Evolutionary conservation across 2,329 filamentous ascomycete genomes (phyloP).

Genomic region (Trichoderma cornu-damae): DNA sequence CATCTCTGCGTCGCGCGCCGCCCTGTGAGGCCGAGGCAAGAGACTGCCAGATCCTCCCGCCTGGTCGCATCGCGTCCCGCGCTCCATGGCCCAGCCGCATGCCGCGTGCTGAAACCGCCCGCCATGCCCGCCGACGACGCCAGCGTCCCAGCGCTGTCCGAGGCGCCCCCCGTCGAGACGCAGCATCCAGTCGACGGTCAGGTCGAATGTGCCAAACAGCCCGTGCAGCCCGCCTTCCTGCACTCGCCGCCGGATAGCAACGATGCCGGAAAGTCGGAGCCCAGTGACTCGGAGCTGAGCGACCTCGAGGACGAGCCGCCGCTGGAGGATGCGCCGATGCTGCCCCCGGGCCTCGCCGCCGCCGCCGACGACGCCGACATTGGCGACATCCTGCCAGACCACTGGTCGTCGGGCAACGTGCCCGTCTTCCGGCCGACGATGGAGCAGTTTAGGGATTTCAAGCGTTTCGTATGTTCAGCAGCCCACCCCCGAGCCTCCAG

Average conservation of each 20-base stretch:
- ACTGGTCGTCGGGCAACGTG: conserved; percentile 88
- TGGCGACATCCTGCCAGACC: conserved; percentile 74
- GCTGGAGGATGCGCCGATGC: conserved; percentile 31
- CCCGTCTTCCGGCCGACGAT: conserved; percentile 95
- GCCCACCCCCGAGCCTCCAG: background rate
- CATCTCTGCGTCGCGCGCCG: conserved; percentile 15
- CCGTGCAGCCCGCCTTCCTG: conserved; percentile 42
- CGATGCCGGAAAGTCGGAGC: conserved; percentile 53
- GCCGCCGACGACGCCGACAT: conserved; percentile 54
- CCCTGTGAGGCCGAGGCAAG: background rate
- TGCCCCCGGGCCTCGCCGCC: conserved; percentile 21
- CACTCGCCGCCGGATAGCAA: conserved; percentile 62
- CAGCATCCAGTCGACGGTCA: conserved; percentile 28
- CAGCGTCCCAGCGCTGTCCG: conserved; percentile 41
- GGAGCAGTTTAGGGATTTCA: conserved; percentile 91
- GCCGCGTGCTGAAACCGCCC: conserved; percentile 34
- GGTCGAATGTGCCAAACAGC: conserved; percentile 34
- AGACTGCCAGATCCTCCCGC: background rate
- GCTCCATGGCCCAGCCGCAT: conserved; percentile 34
- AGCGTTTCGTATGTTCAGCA: conserved; percentile 68
- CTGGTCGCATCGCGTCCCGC: conserved; percentile 21
- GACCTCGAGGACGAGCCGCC: conserved; percentile 55
- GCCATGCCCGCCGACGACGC: conserved; percentile 54
- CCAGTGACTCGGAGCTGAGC: conserved; percentile 61
- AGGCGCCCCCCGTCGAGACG: conserved; percentile 21